Percentiles rank a stretch among this genome's conserved stretches.
These are phyloP conservation scores for Rubia occidens DNA, from an alignment of 305 asterid genomes.

Conservation along the genomic window DNA sequence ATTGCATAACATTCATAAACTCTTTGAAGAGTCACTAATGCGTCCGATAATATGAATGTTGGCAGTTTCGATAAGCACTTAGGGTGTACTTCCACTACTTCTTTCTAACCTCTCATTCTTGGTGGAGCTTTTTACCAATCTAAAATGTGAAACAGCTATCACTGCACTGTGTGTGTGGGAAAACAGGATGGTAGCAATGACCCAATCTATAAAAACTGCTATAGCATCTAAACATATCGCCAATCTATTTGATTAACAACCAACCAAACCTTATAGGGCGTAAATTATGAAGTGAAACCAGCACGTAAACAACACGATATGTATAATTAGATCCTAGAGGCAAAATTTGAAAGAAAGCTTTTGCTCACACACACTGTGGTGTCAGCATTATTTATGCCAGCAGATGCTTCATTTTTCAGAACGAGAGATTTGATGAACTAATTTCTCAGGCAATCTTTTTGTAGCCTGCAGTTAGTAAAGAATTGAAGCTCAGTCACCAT, in stretches of 20 bases:
- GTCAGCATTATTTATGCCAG: neutral
- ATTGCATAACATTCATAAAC: too few relatives aligned
- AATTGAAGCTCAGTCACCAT: neutral
- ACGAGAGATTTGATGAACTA: constrained; percentile 58
- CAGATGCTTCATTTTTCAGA: constrained; percentile 22
- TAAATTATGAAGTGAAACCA: neutral
- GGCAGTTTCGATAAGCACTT: too few relatives aligned
- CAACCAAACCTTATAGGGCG: neutral
- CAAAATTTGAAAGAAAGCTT: constrained; percentile 1
- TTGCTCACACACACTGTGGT: neutral
- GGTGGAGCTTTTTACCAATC: neutral
- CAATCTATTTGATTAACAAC: neutral
- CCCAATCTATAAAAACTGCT: neutral
- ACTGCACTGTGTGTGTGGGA: neutral
- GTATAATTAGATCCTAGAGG: neutral
- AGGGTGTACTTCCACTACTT: too few relatives aligned
- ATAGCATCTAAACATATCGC: neutral
- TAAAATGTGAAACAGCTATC: neutral
- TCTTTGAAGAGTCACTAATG: neutral
- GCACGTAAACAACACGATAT: neutral
- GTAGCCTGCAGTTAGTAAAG: constrained; percentile 46
- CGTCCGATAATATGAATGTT: neutral
- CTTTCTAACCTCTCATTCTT: too few relatives aligned
- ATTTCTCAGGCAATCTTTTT: constrained; percentile 60
- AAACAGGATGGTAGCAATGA: neutral